These are phyloP conservation scores for Tetrapisispora nanseiensis DNA, from an alignment of 805 yeast species.

Conservation along the genomic window DNA sequence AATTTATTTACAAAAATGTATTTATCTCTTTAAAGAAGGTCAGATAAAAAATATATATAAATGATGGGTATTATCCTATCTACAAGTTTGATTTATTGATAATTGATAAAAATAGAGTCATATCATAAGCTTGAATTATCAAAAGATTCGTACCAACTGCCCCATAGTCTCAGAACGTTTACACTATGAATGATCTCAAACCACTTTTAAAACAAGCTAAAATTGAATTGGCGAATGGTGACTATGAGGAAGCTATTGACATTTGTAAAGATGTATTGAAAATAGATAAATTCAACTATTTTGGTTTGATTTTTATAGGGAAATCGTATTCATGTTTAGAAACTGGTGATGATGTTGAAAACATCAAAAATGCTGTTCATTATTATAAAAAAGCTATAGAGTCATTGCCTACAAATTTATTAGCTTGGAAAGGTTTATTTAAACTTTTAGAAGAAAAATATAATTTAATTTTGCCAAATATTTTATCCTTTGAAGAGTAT, in stretches of 20 bases:
- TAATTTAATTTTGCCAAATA: conserved; percentile 28
- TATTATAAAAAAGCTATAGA: conserved; percentile 42
- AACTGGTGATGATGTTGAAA: conserved; percentile 15
- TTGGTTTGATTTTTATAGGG: conserved; percentile 63
- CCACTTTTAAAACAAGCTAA: conserved; percentile 40
- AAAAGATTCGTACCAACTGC: no score
- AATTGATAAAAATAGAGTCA: no score
- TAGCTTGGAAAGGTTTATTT: conserved; percentile 78
- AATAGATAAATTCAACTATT: conserved; percentile 47
- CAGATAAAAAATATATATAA: no score
- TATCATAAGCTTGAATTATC: no score
- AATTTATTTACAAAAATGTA: no score
- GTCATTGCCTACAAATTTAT: conserved; percentile 40
- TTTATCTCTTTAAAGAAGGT: no score
- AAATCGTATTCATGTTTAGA: conserved; percentile 48
- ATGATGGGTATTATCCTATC: no score
- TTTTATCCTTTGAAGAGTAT: conserved; percentile 29
- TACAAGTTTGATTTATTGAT: no score
- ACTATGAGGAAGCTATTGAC: conserved; percentile 54
- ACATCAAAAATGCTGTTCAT: conserved; percentile 10
- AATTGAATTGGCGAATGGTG: conserved; percentile 42
- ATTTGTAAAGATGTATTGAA: conserved; percentile 46
- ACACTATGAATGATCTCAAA: conserved; percentile 17
- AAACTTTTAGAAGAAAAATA: conserved; percentile 27
- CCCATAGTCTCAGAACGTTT: no score